Evolutionary conservation across 768 basidiomycete genomes (phyloP).

Genomic region (Panaeolus papilionaceus): DNA sequence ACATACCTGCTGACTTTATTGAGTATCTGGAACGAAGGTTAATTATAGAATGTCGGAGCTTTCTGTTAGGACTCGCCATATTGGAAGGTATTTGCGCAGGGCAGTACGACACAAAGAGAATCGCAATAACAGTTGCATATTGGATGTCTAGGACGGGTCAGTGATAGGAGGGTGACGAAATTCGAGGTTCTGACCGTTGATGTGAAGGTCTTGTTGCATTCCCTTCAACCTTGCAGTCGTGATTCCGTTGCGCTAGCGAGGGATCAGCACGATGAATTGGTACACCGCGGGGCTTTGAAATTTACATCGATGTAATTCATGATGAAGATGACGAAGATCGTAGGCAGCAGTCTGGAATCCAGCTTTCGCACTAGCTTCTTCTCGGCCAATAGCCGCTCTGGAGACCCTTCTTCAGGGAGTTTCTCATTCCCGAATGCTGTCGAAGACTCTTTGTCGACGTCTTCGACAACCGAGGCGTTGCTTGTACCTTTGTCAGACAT

Average conservation of each 20-base stretch:
- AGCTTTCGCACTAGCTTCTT: conserved; percentile 59
- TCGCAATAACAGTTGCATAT: conserved; percentile 33
- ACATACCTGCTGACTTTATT: conserved; percentile 58
- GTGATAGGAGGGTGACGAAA: not conserved
- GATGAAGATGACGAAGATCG: conserved; percentile 63
- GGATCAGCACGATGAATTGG: not conserved
- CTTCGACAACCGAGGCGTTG: not conserved
- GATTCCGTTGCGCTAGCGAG: conserved; percentile 52
- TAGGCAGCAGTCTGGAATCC: conserved; percentile 60
- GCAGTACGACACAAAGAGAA: conserved; percentile 55
- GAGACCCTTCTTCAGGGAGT: conserved; percentile 28
- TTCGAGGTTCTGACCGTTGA: conserved; percentile 41
- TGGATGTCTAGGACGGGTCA: conserved; percentile 32
- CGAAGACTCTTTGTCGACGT: not conserved
- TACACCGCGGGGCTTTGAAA: conserved; percentile 3
- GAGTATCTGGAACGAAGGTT: conserved; percentile 45
- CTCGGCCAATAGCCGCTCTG: conserved; percentile 43
- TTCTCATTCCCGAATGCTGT: conserved; percentile 12
- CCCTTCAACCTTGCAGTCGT: conserved; percentile 57
- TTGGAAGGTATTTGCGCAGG: conserved; percentile 73
- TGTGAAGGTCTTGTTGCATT: conserved; percentile 52
- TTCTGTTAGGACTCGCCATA: conserved; percentile 46
- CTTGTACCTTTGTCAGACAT: conserved; percentile 11
- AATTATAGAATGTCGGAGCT: conserved; percentile 1
- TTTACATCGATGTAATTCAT: conserved; percentile 75